A percentile compares a stretch with the other conserved stretches of the same genome.
phyloP scores from a whole-genome alignment of 495 filamentous ascomycete species.

The Penicillium dipodomyicola region DNA sequence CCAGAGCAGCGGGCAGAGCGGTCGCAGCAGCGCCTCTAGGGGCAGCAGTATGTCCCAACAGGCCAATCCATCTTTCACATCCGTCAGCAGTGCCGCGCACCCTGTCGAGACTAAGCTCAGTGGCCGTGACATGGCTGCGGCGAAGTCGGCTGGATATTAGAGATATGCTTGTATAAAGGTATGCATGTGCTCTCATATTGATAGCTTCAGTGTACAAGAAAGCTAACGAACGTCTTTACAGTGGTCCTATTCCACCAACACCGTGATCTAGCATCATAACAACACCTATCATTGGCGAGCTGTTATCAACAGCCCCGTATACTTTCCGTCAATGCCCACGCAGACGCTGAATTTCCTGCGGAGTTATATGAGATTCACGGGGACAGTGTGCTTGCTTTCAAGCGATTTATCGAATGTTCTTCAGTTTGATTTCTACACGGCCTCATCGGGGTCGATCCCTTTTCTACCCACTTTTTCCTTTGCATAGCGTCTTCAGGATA shows the following conservation, averaged over 20 bases:
- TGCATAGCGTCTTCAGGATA: constrained; percentile 3
- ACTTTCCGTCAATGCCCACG: not conserved
- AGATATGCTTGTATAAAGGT: constrained; percentile 5
- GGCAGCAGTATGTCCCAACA: constrained; percentile 20
- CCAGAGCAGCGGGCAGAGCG: constrained; percentile 35
- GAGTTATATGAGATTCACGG: constrained; percentile 18
- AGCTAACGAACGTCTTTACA: not conserved
- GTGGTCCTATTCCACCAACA: not conserved
- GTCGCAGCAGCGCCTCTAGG: constrained; percentile 26
- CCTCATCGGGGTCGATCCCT: not conserved
- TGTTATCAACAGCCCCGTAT: not conserved
- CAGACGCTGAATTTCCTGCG: constrained; percentile 18
- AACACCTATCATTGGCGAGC: constrained; percentile 1
- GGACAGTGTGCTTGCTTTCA: constrained; percentile 22
- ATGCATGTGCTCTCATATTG: not conserved
- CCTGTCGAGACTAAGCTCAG: not conserved
- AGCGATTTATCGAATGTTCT: constrained; percentile 22
- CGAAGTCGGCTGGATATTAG: constrained; percentile 22
- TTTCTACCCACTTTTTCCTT: not conserved
- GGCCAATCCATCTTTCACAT: constrained; percentile 19
- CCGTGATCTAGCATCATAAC: not conserved
- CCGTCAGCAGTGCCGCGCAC: constrained; percentile 13
- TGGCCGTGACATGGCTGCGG: constrained; percentile 1
- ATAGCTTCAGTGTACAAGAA: not conserved
- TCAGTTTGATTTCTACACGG: constrained; percentile 1